phyloP scores from a whole-genome alignment of 192 early-diverging fungal species.

The Helicostylum pulchrum region DNA sequence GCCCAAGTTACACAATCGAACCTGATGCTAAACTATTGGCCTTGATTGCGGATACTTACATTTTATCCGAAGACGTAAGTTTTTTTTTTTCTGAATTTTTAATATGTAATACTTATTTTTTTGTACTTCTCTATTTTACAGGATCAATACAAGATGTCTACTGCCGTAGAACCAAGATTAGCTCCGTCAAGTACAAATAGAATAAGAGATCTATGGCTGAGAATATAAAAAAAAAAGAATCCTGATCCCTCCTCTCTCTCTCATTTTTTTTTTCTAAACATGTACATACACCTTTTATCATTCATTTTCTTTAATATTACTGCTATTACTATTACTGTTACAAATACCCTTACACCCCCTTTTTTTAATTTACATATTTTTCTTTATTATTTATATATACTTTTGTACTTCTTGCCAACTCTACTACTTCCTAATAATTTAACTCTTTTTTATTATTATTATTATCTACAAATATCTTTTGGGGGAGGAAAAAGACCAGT shows the following conservation, averaged over 20 bases:
- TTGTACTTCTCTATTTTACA: background rate
- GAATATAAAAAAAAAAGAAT: constrained; percentile 3
- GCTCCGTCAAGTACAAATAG: constrained; percentile 20
- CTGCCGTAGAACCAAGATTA: constrained; percentile 10
- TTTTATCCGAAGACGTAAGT: constrained; percentile 31
- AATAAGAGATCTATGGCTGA: constrained; percentile 17
- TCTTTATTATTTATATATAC: too few species aligned
- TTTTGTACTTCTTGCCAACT: too few species aligned
- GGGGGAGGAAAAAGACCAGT: background rate
- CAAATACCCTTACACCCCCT: too few species aligned
- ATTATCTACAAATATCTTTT: too few species aligned
- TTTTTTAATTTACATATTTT: too few species aligned
- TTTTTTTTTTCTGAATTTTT: background rate
- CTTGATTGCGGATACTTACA: constrained; percentile 23
- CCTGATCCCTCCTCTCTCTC: background rate
- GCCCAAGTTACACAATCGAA: constrained; percentile 15
- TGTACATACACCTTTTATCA: background rate
- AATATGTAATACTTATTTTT: background rate
- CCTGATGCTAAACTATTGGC: constrained; percentile 24
- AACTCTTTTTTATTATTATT: too few species aligned
- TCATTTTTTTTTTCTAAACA: background rate
- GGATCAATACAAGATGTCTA: constrained; percentile 22
- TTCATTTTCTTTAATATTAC: background rate
- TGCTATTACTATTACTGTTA: too few species aligned
- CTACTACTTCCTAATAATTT: too few species aligned